Base-by-base conservation (phyloP, 177 flowering plant species). In the Vitis hybrid region DNA sequence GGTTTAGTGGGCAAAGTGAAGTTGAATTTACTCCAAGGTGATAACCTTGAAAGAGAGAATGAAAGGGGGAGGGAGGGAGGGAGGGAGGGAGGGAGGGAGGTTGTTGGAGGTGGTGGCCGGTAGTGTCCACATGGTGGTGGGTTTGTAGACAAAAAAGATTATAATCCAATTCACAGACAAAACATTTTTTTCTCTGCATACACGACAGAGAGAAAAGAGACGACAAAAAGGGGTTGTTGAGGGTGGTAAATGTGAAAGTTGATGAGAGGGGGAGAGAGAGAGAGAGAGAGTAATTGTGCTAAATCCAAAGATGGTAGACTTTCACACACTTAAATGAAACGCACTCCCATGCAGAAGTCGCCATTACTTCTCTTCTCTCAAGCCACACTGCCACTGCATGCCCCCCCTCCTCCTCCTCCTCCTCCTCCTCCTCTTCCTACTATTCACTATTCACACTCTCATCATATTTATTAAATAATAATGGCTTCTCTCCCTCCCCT, bases 201-300 rank as follows among this genome's bases (percentile, higher is more conserved):
- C 56, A 54, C 18, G n/a, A 19, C 14, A 50, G 58, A 50, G 0
- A 56, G 27, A 21, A 24, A 64, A 74, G 64, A 64, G 72, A 58
- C 46, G 30, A 11, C n/a, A 65, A 62, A 18, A 35, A 6, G 52
- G 3, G 79, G 75, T 76, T 51, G 80, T 18, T 78, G 80, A 58
- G 56, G 55, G 13, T 40, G 76, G 74, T 78, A 70, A 78, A 78
- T 78, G 77, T 70, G 77, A 70, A 70, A 78, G 71, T 74, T 73
- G 80, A 78, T 56, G 71, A 68, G 2, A 62, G 80, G 56, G 24
- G 56, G 18, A 14, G 64, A 70, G 69, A 69, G 52, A 61, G 70
- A 19, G 62, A 6, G 16, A 66, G 40, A 48, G 57, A 66, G 63
- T 65, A 35, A 62, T 60, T 66, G 70, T 51, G 63, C 62, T 50